A percentile compares a stretch with the other conserved stretches of the same genome.
phyloP scores from a whole-genome alignment of 177 flowering plant species.

The Vitis hybrid region DNA sequence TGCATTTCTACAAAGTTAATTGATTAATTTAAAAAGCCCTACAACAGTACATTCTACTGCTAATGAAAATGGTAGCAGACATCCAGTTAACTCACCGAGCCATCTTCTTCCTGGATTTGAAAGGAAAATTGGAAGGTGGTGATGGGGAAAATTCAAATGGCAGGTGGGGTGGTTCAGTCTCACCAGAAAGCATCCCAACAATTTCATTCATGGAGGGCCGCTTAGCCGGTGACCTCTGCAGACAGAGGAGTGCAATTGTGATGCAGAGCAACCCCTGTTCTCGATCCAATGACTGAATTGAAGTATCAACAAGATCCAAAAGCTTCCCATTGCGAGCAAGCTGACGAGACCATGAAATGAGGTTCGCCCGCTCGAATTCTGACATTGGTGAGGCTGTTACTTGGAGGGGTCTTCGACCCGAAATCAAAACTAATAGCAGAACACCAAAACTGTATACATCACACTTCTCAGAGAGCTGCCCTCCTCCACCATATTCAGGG shows the following conservation, averaged over 20 bases:
- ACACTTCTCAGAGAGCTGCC: conserved; percentile 73
- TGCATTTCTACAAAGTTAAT: conserved; percentile 16
- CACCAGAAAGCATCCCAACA: conserved; percentile 77
- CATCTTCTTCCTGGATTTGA: conserved; percentile 63
- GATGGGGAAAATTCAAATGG: conserved; percentile 93
- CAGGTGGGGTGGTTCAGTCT: conserved; percentile 69
- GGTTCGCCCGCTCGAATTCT: conserved; percentile 87
- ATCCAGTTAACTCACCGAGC: conserved; percentile 48
- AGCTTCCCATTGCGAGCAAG: conserved; percentile 78
- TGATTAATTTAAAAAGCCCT: conserved; percentile 19
- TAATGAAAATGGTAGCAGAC: conserved; percentile 16
- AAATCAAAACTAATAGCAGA: conserved; percentile 73
- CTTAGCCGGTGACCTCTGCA: conserved; percentile 70
- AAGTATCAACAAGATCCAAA: conserved; percentile 76
- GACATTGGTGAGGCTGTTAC: conserved; percentile 93
- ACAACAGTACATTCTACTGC: conserved; percentile 24
- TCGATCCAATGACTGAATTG: conserved; percentile 55
- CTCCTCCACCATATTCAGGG: conserved; percentile 89
- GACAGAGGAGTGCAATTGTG: conserved; percentile 82
- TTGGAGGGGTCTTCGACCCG: conserved; percentile 89
- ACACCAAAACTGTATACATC: conserved; percentile 96
- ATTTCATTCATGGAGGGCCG: conserved; percentile 77
- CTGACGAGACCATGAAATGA: conserved; percentile 92
- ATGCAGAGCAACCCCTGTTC: conserved; percentile 77
- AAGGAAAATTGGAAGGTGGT: conserved; percentile 69